Percentiles rank a stretch among this genome's conserved stretches.
Evolutionary conservation across 2,329 filamentous ascomycete species (phyloP).

Genomic region (Diplodia mutila): DNA sequence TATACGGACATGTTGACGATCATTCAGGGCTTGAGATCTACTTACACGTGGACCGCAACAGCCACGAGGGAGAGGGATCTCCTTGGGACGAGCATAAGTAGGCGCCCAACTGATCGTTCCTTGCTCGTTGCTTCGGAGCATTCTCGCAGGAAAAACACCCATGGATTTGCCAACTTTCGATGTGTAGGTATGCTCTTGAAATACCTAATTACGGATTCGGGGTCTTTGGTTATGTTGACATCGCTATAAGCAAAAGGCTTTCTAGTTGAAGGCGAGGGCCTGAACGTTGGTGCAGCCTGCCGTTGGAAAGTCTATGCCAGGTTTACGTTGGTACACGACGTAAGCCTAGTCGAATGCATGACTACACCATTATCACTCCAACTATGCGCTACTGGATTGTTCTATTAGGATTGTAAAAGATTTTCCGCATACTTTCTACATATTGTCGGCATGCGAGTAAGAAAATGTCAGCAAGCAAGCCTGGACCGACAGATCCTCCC

Average conservation of each 20-base stretch:
- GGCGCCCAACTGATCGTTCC: not conserved
- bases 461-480: not conserved
- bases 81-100: not conserved
- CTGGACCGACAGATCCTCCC: not conserved
- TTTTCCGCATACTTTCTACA: not conserved
- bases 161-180: not conserved
- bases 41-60: not conserved
- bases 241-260: too few relatives aligned
- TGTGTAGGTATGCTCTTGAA: not conserved
- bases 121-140: not conserved
- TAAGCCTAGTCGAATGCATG: not conserved
- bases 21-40: constrained; percentile 5
- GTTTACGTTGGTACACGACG: not conserved
- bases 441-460: not conserved
- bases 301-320: not conserved
- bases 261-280: too few relatives aligned
- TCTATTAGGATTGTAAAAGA: not conserved
- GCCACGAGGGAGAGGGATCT: not conserved
- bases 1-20: not conserved
- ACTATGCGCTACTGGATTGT: not conserved
- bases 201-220: not conserved
- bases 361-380: not conserved
- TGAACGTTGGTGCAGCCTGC: not conserved
- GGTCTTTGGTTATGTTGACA: not conserved
- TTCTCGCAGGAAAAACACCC: not conserved